phyloP scores from a whole-genome alignment of 768 basidiomycete species.

The Boletus rubescentipes region DNA sequence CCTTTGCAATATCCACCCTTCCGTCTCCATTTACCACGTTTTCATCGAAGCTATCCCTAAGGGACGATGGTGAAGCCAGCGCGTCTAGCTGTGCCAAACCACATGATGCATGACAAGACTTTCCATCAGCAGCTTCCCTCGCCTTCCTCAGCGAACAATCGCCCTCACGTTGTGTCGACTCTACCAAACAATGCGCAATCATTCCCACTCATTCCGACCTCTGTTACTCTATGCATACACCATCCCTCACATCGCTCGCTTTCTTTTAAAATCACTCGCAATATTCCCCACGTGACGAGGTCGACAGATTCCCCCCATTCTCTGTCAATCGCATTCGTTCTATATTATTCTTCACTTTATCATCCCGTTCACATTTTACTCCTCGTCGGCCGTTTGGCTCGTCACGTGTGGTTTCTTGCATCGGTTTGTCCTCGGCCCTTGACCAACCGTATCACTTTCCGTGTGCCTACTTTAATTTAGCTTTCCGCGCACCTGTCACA shows the following conservation, averaged over 20 bases:
- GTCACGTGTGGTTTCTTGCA: constrained; percentile 36
- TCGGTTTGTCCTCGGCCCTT: constrained; percentile 26
- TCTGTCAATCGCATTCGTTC: constrained; percentile 53
- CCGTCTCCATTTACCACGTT: constrained; percentile 43
- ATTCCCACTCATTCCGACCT: constrained; percentile 41
- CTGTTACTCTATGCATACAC: constrained; percentile 59
- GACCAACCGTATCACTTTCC: constrained; percentile 28
- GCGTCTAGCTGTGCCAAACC: constrained; percentile 22
- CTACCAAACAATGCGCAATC: constrained; percentile 33
- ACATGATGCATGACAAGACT: constrained; percentile 13
- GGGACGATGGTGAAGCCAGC: constrained; percentile 14
- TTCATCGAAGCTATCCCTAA: constrained; percentile 48
- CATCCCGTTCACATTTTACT: constrained; percentile 41
- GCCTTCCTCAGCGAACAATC: constrained; percentile 11
- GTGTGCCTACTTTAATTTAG: constrained; percentile 35
- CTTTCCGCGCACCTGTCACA: constrained; percentile 29
- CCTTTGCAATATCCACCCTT: constrained; percentile 60
- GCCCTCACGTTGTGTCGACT: constrained; percentile 15
- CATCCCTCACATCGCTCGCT: constrained; percentile 50
- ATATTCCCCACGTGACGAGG: constrained; percentile 49
- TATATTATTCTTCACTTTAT: constrained; percentile 87
- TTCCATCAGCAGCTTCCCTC: constrained; percentile 11
- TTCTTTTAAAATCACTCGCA: constrained; percentile 41
- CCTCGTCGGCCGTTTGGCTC: constrained; percentile 37
- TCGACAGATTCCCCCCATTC: constrained; percentile 51